Conservation (phyloP, 495 filamentous ascomycete genomes). For the Aspergillus cavernicola region DNA sequence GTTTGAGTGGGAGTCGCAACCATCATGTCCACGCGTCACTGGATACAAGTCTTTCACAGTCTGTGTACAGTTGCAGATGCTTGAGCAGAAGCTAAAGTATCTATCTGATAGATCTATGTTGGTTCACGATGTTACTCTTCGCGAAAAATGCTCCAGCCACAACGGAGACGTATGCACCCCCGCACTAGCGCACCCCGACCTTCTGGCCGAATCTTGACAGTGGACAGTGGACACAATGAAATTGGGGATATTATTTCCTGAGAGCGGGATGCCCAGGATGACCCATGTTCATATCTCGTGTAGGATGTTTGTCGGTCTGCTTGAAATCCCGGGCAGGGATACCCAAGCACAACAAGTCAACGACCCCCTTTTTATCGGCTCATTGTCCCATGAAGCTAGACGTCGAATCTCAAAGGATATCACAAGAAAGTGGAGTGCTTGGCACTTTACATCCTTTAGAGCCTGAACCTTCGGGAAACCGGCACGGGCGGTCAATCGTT, state of each 20-base stretch:
- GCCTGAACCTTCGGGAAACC: conserved; percentile 8
- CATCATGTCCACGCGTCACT: too few relatives aligned
- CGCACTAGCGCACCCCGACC: too few relatives aligned
- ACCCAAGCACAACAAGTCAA: conserved; percentile 12
- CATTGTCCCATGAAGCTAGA: background rate
- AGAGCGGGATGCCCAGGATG: background rate
- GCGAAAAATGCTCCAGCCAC: too few relatives aligned
- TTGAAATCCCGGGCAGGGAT: conserved; percentile 3
- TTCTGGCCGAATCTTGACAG: background rate
- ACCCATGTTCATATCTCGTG: background rate
- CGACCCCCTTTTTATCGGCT: background rate
- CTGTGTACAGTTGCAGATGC: too few relatives aligned
- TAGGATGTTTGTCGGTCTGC: conserved; percentile 5
- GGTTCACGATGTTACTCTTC: too few relatives aligned
- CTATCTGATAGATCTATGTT: too few relatives aligned
- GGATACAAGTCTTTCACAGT: too few relatives aligned
- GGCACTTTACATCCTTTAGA: background rate
- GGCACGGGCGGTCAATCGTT: conserved; percentile 7
- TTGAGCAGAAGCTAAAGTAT: too few relatives aligned
- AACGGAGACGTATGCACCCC: too few relatives aligned
- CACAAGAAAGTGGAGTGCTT: conserved; percentile 4
- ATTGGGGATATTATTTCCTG: too few relatives aligned
- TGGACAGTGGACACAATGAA: background rate
- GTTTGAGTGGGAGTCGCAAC: too few relatives aligned
- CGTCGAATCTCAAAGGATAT: background rate